These are phyloP conservation scores for Teratosphaeria epicoccoides DNA, from an alignment of 2,329 filamentous ascomycete species.

Conservation along the genomic window DNA sequence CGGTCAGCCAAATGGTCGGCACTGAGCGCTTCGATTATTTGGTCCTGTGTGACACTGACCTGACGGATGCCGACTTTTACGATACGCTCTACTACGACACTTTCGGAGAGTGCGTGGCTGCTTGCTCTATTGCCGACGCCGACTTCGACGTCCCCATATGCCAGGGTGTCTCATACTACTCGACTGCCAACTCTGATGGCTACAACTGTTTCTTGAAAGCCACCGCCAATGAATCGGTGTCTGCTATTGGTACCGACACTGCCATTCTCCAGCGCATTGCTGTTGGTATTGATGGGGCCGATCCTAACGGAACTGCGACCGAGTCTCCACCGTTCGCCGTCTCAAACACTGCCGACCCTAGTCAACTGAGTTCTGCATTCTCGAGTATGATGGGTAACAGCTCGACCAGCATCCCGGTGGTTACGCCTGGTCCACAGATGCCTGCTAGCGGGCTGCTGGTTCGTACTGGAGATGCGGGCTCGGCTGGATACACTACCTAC, in stretches of 20 bases:
- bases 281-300: constrained; percentile 14
- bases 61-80: constrained; percentile 19
- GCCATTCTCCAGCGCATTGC: constrained; percentile 22
- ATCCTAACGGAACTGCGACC: constrained; percentile 15
- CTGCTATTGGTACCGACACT: constrained; percentile 18
- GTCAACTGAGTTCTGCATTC: constrained; percentile 17
- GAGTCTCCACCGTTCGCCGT: constrained; percentile 14
- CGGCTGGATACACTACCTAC: constrained; percentile 20
- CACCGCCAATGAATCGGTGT: constrained; percentile 14
- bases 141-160: constrained; percentile 21
- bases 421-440: constrained; percentile 18
- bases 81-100: constrained; percentile 17
- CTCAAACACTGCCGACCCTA: constrained; percentile 8
- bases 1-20: constrained; percentile 24
- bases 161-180: constrained; percentile 22
- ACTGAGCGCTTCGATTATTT: constrained; percentile 24
- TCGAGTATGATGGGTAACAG: constrained; percentile 18
- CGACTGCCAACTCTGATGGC: constrained; percentile 11
- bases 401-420: constrained; percentile 19
- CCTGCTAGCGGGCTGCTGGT: constrained; percentile 13
- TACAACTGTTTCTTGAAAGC: constrained; percentile 26
- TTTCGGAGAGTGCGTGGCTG: constrained; percentile 23
- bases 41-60: constrained; percentile 24
- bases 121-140: constrained; percentile 23
- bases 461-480: constrained; percentile 6